These are phyloP conservation scores for Neopestalotiopsis clavispora DNA, from an alignment of 2,329 filamentous ascomycete genomes.

Conservation along the genomic window DNA sequence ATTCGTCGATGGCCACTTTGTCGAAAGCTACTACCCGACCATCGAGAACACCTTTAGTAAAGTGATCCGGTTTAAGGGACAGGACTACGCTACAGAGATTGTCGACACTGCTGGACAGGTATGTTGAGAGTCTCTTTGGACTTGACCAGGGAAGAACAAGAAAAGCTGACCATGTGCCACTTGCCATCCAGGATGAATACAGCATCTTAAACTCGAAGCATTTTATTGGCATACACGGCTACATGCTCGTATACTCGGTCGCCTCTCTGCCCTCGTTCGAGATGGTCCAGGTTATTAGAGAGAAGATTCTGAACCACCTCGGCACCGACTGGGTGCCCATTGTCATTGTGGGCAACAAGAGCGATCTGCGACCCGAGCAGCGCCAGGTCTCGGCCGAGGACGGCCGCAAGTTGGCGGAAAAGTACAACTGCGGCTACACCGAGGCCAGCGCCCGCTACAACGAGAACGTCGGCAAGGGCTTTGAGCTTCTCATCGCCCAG, in stretches of 20 bases:
- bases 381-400: slow-evolving; percentile 88
- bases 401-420: slow-evolving; percentile 81
- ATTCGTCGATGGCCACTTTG: slow-evolving; percentile 96
- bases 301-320: slow-evolving; percentile 96
- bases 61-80: slow-evolving; percentile 88
- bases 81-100: slow-evolving; percentile 95
- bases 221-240: slow-evolving; percentile 98
- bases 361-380: slow-evolving; percentile 89
- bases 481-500: slow-evolving; percentile 92
- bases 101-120: slow-evolving; percentile 97
- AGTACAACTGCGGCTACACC: slow-evolving; percentile 91
- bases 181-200: slow-evolving; percentile 80
- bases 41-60: slow-evolving; percentile 99
- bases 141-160: neutral
- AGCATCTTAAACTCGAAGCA: slow-evolving; percentile 98
- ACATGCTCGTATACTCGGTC: slow-evolving; percentile 98
- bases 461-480: slow-evolving; percentile 90
- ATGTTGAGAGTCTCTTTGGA: slow-evolving; percentile 33
- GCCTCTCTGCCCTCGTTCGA: slow-evolving; percentile 93
- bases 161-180: slow-evolving; percentile 21
- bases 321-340: slow-evolving; percentile 92
- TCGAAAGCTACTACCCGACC: slow-evolving; percentile 98
- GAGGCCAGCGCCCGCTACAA: slow-evolving; percentile 95
- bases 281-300: slow-evolving; percentile 93
- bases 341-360: slow-evolving; percentile 96